Evolutionary conservation across 352 stramenopile species (phyloP), one percentile per base, ranked within the genome.

Genomic region (Phytophthora lateralis): DNA sequence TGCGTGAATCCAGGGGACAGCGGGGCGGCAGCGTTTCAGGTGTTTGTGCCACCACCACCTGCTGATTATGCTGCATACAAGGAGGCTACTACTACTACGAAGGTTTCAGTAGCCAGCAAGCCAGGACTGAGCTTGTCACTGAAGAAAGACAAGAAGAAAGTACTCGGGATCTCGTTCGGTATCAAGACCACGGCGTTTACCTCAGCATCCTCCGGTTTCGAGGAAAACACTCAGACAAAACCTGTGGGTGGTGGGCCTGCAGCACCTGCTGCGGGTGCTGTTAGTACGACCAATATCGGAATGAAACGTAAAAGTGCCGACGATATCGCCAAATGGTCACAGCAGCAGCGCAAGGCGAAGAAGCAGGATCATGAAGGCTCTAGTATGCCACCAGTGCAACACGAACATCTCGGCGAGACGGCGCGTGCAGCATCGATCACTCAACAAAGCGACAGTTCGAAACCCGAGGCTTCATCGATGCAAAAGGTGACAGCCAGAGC

Each of bases 311-410:
- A 92, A 53, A 89, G 73, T 50, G 81, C 80, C n/a, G 48, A 77
- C 17, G 80, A 95, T 55, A 95, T 93, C 37, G 87, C 85, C 7
- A 93, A 92, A 59, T 95, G 85, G 87, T 92, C 85, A 1, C 85
- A 89, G 30, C 66, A 78, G 4, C 82, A 91, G 41, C 58, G 59
- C 8, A 64, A 67, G 10, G 39, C 66, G 9, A 66, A 69, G 41
- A 26, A 42, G 8, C 26, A 71, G 17, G 30, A 66, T 11, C 17
- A 41, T 12, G 38, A 55, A n/a, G 27, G 30, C 15, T 47, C 42
- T 15, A 53, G 5, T 44, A 18, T 18, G 45, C 24, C 11, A 24
- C 18, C 46, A 34, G 14, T n/a, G 29, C 53, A 63, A 41, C 50
- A 71, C 6, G 52, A 34, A n/a, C 14, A 46, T 27, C 15, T n/a